Base-by-base conservation (phyloP, 2,329 filamentous ascomycete species). In the Bimuria novae-zelandiae region DNA sequence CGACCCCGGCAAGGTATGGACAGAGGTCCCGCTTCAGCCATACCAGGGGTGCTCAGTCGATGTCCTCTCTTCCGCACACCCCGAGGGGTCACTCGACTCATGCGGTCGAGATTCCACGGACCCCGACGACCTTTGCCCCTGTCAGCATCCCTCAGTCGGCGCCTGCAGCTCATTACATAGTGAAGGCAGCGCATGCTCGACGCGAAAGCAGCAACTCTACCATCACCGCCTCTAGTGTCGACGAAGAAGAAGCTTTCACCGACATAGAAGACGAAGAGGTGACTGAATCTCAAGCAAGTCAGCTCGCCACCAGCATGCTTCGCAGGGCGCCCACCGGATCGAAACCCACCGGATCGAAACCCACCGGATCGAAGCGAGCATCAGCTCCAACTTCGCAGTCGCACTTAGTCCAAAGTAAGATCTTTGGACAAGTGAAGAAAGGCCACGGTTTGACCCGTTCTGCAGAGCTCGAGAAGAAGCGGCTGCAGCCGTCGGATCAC, bases 61-160 rank as follows among this genome's bases (percentile, higher is more conserved):
- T 96, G 71, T 95, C 92, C 0, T 94, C 92, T 1, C 78, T 96
- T 4, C 91, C 91, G 7, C 86, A 85, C 5, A 96, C 91, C 2
- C 90, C 91, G 8, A 77, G 79, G 37, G 81, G 84, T 12, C 75
- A 62, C 35, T 57, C 61, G 77, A 86, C 44, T 85, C 87, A 43
- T 84, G 82, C 61, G 74, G 67, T 72, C 32, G 68, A 89, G 10
- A 82, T 87, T 2, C 64, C 84, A 79, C 56, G 85, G 17, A 76
- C 74, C 30, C 74, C 74, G 2, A 72, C 70, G 7, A 62, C 55
- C 27, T 71, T 68, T 49, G 45, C 64, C 19, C 60, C 74, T 52
- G 53, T 66, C 61, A 60, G 59, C 40, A 60, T 67, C 54, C 71
- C 70, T 43, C 72, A 64, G 49, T 77, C 69, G 49, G 75, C 67